phyloP scores from a whole-genome alignment of 2,329 filamentous ascomycete genomes.

The Lachnellula hyalina region DNA sequence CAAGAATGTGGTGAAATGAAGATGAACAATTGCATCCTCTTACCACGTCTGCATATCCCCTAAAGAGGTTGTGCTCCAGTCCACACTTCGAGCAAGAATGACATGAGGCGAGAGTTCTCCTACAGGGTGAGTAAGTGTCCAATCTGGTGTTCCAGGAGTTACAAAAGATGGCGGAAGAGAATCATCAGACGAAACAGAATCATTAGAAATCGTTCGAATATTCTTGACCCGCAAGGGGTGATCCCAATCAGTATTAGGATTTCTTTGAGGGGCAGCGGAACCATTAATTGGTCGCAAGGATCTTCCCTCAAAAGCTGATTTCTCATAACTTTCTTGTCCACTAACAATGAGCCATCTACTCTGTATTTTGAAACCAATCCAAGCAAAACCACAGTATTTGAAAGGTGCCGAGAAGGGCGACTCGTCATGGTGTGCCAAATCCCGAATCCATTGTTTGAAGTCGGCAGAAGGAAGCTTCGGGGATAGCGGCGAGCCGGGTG shows the following conservation, averaged over 20 bases:
- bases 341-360: conserved; percentile 63
- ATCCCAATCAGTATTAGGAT: not conserved
- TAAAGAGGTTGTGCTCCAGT: conserved; percentile 68
- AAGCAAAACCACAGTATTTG: conserved; percentile 57
- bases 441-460: conserved; percentile 64
- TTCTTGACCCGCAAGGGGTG: not conserved
- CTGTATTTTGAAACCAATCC: conserved; percentile 64
- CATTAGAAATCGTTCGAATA: not conserved
- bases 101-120: conserved; percentile 63
- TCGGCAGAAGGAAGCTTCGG: conserved; percentile 41
- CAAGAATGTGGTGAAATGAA: not conserved
- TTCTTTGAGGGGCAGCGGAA: not conserved
- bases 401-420: conserved; percentile 44
- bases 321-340: conserved; percentile 32
- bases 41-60: conserved; percentile 67
- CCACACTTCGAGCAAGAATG: conserved; percentile 61
- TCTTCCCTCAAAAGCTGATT: not conserved
- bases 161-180: conserved; percentile 8
- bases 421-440: conserved; percentile 21
- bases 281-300: not conserved
- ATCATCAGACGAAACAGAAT: not conserved
- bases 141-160: conserved; percentile 40
- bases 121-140: conserved; percentile 64
- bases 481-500: conserved; percentile 21
- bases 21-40: not conserved